Evolutionary conservation across 345 rosid species (phyloP).

Genomic region (Citrus sinensis): DNA sequence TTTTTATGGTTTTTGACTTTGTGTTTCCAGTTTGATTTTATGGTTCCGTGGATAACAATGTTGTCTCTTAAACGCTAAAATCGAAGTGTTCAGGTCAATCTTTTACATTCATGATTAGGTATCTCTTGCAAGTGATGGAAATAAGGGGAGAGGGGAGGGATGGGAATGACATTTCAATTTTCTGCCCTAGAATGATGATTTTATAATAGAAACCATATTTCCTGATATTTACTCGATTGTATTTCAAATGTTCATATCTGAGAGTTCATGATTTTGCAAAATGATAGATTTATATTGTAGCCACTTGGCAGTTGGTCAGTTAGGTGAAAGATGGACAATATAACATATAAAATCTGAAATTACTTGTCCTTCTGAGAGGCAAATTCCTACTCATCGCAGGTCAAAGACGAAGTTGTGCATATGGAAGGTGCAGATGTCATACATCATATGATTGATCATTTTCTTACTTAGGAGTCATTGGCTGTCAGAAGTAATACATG

Average conservation of each 20-base stretch:
- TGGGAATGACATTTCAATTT: neutral
- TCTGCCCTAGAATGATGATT: neutral
- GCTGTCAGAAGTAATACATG: neutral
- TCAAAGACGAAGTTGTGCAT: constrained; percentile 64
- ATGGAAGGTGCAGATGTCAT: constrained; percentile 91
- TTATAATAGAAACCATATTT: neutral
- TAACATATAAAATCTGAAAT: neutral
- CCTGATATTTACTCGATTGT: neutral
- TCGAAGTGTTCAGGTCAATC: neutral
- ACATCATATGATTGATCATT: constrained; percentile 81
- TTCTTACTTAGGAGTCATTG: constrained; percentile 36
- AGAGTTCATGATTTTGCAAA: neutral
- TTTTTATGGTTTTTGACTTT: neutral
- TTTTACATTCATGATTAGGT: neutral
- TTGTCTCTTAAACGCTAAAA: neutral
- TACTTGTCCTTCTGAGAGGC: neutral
- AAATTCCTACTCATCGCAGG: constrained; percentile 37
- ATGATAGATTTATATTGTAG: neutral
- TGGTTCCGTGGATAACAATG: neutral
- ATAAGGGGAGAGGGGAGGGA: neutral
- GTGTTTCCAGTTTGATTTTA: neutral
- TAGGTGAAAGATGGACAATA: no score
- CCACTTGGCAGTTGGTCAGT: no score
- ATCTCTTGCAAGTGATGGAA: neutral
- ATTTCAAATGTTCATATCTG: neutral